These are phyloP conservation scores for Pythium sukuiense DNA, from an alignment of 352 stramenopile species.

Conservation along the genomic window DNA sequence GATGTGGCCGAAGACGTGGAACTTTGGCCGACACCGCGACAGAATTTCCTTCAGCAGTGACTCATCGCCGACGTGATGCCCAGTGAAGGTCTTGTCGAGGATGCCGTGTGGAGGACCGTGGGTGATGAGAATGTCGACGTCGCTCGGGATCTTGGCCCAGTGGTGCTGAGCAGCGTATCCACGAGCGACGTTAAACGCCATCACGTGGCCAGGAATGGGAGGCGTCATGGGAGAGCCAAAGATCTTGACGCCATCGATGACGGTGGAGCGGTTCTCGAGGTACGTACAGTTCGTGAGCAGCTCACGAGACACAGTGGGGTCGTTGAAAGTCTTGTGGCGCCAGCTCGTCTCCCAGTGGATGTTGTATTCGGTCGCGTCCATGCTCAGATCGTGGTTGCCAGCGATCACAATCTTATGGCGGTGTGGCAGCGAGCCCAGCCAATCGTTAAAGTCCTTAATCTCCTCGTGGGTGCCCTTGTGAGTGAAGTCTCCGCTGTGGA, in stretches of 20 bases:
- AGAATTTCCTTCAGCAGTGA: constrained; percentile 80
- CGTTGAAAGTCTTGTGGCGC: constrained; percentile 61
- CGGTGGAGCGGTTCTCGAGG: constrained; percentile 66
- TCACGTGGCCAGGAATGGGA: constrained; percentile 57
- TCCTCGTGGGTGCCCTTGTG: constrained; percentile 69
- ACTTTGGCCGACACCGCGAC: constrained; percentile 70
- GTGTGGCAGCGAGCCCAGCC: constrained; percentile 75
- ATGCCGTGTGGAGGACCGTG: constrained; percentile 88
- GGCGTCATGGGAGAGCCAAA: constrained; percentile 80
- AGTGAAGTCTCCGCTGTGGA: constrained; percentile 92
- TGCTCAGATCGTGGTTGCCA: constrained; percentile 80
- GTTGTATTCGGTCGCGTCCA: constrained; percentile 74
- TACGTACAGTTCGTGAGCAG: constrained; percentile 78
- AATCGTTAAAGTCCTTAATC: constrained; percentile 75
- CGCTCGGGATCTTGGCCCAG: constrained; percentile 64
- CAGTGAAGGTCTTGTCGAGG: constrained; percentile 69
- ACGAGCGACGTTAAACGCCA: constrained; percentile 72
- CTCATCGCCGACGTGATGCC: constrained; percentile 74
- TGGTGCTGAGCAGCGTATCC: constrained; percentile 65
- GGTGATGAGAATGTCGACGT: constrained; percentile 89
- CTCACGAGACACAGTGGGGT: constrained; percentile 44
- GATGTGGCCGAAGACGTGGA: constrained; percentile 93
- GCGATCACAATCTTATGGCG: constrained; percentile 77
- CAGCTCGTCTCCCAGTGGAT: constrained; percentile 61
- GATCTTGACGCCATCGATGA: constrained; percentile 74